A percentile compares a stretch with the other conserved stretches of the same genome.
These are phyloP conservation scores for Oryza meyeriana DNA, from an alignment of 176 grass and related monocot genomes.

Conservation along the genomic window DNA sequence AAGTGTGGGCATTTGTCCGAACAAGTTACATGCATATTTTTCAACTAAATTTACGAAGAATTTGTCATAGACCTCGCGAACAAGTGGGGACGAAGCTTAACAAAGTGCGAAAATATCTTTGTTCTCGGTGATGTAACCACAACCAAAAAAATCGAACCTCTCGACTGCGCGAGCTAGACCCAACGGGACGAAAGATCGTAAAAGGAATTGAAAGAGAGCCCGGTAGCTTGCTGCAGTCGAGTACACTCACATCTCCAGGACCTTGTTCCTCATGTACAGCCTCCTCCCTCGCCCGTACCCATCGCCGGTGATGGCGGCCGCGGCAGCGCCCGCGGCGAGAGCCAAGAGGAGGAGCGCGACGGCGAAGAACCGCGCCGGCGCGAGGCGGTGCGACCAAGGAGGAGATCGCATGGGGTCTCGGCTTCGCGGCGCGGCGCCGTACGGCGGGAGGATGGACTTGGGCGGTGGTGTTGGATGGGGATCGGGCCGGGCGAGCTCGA, in stretches of 20 bases:
- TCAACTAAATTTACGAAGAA: not conserved
- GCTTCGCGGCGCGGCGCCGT: not conserved
- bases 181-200: not conserved
- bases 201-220: not conserved
- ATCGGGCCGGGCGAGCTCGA: conserved; percentile 15
- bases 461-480: not conserved
- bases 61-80: conserved; percentile 1
- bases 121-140: not conserved
- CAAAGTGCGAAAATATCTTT: not conserved
- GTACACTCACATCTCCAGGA: conserved; percentile 83
- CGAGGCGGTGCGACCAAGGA: not conserved
- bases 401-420: conserved; percentile 31
- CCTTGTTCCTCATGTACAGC: conserved; percentile 74
- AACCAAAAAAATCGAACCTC: not conserved
- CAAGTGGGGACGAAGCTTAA: not conserved
- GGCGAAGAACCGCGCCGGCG: conserved; percentile 8
- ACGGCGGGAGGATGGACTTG: not conserved
- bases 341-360: conserved; percentile 24
- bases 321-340: not conserved
- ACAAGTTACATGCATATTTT: not conserved
- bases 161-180: not conserved
- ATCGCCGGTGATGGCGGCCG: not conserved
- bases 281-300: conserved; percentile 62
- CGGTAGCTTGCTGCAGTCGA: not conserved
- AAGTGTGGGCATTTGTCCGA: not conserved